These are phyloP conservation scores for Bretschneidera sinensis DNA, from an alignment of 345 rosid species.

Conservation along the genomic window DNA sequence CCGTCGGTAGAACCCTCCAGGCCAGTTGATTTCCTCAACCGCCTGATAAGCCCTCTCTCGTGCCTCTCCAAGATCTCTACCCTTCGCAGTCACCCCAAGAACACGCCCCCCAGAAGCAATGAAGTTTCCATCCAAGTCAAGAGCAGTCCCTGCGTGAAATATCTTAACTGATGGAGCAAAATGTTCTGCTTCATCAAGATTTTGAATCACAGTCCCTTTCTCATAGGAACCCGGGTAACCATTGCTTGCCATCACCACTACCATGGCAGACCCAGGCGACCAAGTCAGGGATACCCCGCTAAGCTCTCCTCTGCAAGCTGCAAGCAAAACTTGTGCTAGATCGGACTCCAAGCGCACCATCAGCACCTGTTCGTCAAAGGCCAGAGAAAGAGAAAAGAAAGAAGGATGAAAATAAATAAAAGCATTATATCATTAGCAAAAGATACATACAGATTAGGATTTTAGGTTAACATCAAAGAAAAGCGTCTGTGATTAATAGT, in stretches of 20 bases:
- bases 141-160: conserved; percentile 78
- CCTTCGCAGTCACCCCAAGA: conserved; percentile 84
- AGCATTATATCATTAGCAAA: background rate
- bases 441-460: background rate
- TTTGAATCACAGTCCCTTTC: conserved; percentile 64
- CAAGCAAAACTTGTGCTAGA: conserved; percentile 69
- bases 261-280: conserved; percentile 91
- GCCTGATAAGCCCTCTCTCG: conserved; percentile 64
- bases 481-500: too few species aligned
- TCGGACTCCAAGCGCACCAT: conserved; percentile 89
- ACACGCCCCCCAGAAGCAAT: conserved; percentile 85
- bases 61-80: conserved; percentile 77
- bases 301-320: conserved; percentile 80
- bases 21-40: conserved; percentile 73
- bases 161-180: conserved; percentile 61
- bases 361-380: conserved; percentile 44
- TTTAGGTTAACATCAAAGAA: too few species aligned
- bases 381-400: background rate
- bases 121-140: conserved; percentile 56
- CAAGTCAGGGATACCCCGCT: conserved; percentile 56
- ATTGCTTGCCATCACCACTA: conserved; percentile 91
- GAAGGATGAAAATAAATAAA: background rate
- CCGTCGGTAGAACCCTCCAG: conserved; percentile 70
- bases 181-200: conserved; percentile 72
- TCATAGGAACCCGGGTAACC: conserved; percentile 85